Evolutionary conservation across 2,329 filamentous ascomycete species (phyloP), one percentile per base, ranked within the genome.

Genomic region (Calonectria hawksworthii): DNA sequence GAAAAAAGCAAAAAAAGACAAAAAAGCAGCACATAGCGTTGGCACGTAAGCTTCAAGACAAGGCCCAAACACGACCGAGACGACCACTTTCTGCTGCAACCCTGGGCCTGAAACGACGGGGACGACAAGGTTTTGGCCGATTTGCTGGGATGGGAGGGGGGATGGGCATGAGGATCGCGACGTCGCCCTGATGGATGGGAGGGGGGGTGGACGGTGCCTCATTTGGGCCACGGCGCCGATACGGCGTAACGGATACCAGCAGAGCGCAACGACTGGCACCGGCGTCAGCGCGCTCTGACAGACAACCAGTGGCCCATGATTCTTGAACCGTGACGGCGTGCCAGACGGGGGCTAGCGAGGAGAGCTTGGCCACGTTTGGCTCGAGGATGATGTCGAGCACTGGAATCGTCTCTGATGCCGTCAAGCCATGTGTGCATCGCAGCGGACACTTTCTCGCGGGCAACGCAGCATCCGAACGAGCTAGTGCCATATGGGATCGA

Each of bases 121-220:
- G 63, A 68, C 52, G 63, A 68, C 72, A 74, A 64, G 72, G 68
- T 30, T 63, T 63, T 74, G 32, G 72, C 63, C 72, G 63, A 67
- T 68, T 68, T 74, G 68, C 61, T 69, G 61, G 68, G 68, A 74
- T 44, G 26, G 59, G 59, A 26, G 38, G 59, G 38, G 38, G 26
- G 32, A 56, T 54, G 41, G 64, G 26, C 56, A 26, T 38, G 56
- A 38, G 56, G 34, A 63, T 61, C 56, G 34, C 36, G 34, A 36
- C n/a, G 56, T 47, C 44, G 34, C 32, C n/a, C 56, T n/a, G 56
- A 36, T 23, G 21, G 34, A 61, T 47, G 34, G 68, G 44, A 63
- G 50, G 59, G 32, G 28, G 61, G 18, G 59, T 28, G 32, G 51
- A 51, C 36, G 66, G 50, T 69, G 66, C 66, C 66, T 47, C 51